Evolutionary conservation across 352 stramenopile genomes (phyloP), one percentile per base, ranked within the genome.

Genomic region (Pythium insidiosum): DNA sequence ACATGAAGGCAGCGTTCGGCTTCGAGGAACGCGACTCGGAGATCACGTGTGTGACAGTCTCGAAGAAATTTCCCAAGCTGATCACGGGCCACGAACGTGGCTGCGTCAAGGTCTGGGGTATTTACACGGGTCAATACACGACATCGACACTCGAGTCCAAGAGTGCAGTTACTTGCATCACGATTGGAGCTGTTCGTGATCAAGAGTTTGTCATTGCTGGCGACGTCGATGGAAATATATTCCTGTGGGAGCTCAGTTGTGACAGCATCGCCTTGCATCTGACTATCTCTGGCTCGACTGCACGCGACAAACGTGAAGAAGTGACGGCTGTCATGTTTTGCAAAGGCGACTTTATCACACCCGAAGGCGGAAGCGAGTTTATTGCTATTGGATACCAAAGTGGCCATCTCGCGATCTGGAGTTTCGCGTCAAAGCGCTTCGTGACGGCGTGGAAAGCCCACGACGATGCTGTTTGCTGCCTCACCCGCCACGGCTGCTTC

Each of bases 21-120:
- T 90, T 88, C 49, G 68, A 86, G 44, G 77, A 88, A 48, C 61
- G 60, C n/a, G 38, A 66, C 4, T 73, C 67, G 0, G 74, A 90
- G 43, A 63, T 90, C 22, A 84, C 73, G 16, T 73, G 63, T 31
- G 78, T 87, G 47, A 28, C 63, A 4, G 47, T 61, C 7, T 76
- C 73, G 0, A 73, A 65, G 28, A 53, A 64, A 29, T 82, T 68
- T 20, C 43, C 63, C 9, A 80, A 82, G 22, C 22, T 88, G 21
- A 61, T 85, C 15, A 88, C 77, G 2, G 73, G 74, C 6, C 70
- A 84, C 30, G 70, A 84, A 21, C 53, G 48, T 10, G 77, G 77
- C 0, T 45, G 47, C 13, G 39, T 86, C 33, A 90, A 84, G 50
- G 63, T 62, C 2, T 90, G 77, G 77, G 70, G 70, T 11, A 66